Base-by-base conservation (phyloP, 345 rosid genomes). In the Brassica juncea region DNA sequence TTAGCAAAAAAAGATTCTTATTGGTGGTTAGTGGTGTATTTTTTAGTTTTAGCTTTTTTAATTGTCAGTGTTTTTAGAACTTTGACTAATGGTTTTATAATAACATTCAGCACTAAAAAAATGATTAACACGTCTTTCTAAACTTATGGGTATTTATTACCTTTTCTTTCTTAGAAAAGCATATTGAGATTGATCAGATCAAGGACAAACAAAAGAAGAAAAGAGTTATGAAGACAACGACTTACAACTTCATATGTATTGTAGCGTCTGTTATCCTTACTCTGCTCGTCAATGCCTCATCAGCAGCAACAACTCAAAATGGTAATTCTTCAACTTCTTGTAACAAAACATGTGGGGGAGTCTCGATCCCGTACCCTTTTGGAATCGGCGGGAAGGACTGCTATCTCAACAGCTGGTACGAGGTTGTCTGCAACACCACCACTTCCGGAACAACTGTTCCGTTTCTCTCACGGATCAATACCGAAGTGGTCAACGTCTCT, bases 401-500 rank as follows among this genome's bases (percentile, higher is more conserved):
- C 12, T 82, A 75, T 79, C 69, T 58, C 12, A 47, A 64, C 12
- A 9, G 0, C 3, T 47, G 69, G 57, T 84, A 79, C 44, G 71
- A 58, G 34, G 66, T 79, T 69, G 74, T 75, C 23, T 86, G 85
- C 21, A 75, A 71, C 54, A 14, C 35, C 21, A 61, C 35, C 30
- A 19, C 68, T 31, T 32, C 54, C n/a, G 4, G 0, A 1, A 23
- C 19, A 67, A 64, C 47, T 1, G 63, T 72, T 5, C 83, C 77
- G 11, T 86, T 72, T 31, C 57, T 72, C 0, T 63, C 65, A 0
- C 14, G 11, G 49, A 59, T 72, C 39, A 72, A 8, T 0, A 57
- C 28, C 2, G 68, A 70, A n/a, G 75, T 85, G 47, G 68, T 71
- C n/a, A 72, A 78, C 34, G 82, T 87, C 15, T 73, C 80, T 76